phyloP scores from a whole-genome alignment of 257 asterid species.

The Solanum commersonii region DNA sequence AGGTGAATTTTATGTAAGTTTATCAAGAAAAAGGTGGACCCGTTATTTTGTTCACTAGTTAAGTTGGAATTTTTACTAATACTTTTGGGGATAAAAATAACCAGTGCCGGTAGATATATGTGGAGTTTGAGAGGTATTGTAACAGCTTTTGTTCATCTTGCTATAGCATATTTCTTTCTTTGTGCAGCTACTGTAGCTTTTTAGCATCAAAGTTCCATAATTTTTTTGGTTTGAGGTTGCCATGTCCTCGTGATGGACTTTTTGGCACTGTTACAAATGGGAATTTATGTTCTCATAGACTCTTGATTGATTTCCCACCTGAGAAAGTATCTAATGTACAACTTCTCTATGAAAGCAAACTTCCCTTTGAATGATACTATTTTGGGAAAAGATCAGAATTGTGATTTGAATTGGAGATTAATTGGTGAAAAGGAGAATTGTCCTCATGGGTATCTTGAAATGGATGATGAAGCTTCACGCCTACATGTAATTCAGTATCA shows the following conservation, averaged over 20 bases:
- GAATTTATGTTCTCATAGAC: slow-evolving; percentile 34
- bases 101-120: slow-evolving; percentile 17
- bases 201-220: slow-evolving; percentile 49
- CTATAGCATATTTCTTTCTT: slow-evolving; percentile 51
- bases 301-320: slow-evolving; percentile 51
- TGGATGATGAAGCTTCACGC: slow-evolving; percentile 33
- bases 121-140: slow-evolving; percentile 70
- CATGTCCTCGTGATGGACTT: slow-evolving; percentile 62
- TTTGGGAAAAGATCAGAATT: slow-evolving; percentile 8
- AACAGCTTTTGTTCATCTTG: slow-evolving; percentile 83
- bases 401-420: slow-evolving; percentile 10
- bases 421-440: slow-evolving; percentile 19
- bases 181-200: slow-evolving; percentile 64
- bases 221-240: slow-evolving; percentile 39
- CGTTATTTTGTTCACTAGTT: not conserved
- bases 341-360: slow-evolving; percentile 30
- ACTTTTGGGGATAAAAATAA: not conserved
- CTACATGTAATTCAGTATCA: slow-evolving; percentile 45
- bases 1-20: not conserved
- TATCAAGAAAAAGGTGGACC: not conserved
- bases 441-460: slow-evolving; percentile 19
- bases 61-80: not conserved
- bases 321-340: slow-evolving; percentile 50
- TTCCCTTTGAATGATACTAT: slow-evolving; percentile 42
- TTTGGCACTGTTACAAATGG: slow-evolving; percentile 21